Evolutionary conservation across 371 early-diverging fungal genomes (phyloP).

Genomic region (Capillidium rhysosporum): DNA sequence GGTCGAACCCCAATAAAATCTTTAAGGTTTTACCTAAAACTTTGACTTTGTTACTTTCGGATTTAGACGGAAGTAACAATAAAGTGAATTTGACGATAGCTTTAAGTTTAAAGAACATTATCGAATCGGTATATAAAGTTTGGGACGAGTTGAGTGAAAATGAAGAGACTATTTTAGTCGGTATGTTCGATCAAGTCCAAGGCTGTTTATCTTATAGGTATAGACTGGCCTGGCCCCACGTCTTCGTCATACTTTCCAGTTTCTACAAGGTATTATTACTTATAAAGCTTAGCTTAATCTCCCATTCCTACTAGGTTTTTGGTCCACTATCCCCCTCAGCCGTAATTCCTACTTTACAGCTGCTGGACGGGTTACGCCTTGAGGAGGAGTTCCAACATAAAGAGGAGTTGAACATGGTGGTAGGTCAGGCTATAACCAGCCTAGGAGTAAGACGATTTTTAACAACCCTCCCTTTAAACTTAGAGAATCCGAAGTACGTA

Average conservation of each 20-base stretch:
- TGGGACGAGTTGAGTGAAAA: conserved; percentile 4
- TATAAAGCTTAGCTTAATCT: not conserved
- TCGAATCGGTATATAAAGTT: conserved; percentile 8
- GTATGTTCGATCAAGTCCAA: conserved; percentile 28
- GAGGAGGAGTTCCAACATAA: conserved; percentile 65
- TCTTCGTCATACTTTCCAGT: conserved; percentile 52
- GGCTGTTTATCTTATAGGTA: conserved; percentile 49
- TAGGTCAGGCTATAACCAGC: conserved; percentile 57
- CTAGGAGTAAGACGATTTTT: conserved; percentile 67
- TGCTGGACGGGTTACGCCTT: conserved; percentile 61
- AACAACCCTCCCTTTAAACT: conserved; percentile 66
- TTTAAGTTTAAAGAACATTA: conserved; percentile 39
- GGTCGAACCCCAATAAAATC: conserved; percentile 9
- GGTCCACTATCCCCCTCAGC: conserved; percentile 37
- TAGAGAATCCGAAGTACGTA: conserved; percentile 27
- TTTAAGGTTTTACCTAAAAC: conserved; percentile 18
- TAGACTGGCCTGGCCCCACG: conserved; percentile 60
- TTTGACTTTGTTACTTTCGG: conserved; percentile 31
- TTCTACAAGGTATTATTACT: conserved; percentile 25
- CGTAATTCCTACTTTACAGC: conserved; percentile 33
- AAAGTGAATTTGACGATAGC: conserved; percentile 32
- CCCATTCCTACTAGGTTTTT: conserved; percentile 16
- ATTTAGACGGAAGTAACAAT: conserved; percentile 41
- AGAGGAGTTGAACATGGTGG: conserved; percentile 57
- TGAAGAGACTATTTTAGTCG: conserved; percentile 15